A percentile compares a stretch with the other conserved stretches of the same genome.
phyloP scores from a whole-genome alignment of 1,284 basidiomycete species.

The Austropuccinia psidii region DNA sequence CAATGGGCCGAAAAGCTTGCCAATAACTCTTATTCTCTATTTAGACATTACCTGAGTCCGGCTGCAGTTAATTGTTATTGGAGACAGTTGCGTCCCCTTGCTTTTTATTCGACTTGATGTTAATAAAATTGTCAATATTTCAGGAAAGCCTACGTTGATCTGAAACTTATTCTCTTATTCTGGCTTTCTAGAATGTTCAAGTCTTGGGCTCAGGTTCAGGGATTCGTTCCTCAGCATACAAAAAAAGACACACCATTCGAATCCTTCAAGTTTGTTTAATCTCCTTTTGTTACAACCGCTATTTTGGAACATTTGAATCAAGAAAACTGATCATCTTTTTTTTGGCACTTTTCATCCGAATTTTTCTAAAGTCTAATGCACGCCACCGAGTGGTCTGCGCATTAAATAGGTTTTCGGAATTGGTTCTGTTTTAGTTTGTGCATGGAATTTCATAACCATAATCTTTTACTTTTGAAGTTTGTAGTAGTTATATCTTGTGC shows the following conservation, averaged over 20 bases:
- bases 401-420: no score
- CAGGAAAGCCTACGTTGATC: background rate
- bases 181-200: constrained; percentile 39
- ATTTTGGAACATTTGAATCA: no score
- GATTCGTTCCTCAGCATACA: constrained; percentile 42
- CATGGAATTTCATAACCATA: no score
- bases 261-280: constrained; percentile 17
- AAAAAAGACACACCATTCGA: constrained; percentile 25
- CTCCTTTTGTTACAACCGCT: background rate
- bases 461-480: no score
- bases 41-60: constrained; percentile 46
- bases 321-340: background rate
- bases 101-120: constrained; percentile 36
- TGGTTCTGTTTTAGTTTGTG: no score
- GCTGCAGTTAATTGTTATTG: constrained; percentile 45
- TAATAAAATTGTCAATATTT: constrained; percentile 42
- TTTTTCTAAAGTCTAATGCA: background rate
- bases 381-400: background rate
- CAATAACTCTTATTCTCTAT: constrained; percentile 44
- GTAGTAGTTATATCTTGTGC: no score
- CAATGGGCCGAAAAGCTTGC: constrained; percentile 45
- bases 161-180: background rate
- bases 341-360: background rate
- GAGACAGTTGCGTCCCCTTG: constrained; percentile 35
- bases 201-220: constrained; percentile 41